Conservation (phyloP, 2,329 filamentous ascomycete species). For the Botrytis cinerea region DNA sequence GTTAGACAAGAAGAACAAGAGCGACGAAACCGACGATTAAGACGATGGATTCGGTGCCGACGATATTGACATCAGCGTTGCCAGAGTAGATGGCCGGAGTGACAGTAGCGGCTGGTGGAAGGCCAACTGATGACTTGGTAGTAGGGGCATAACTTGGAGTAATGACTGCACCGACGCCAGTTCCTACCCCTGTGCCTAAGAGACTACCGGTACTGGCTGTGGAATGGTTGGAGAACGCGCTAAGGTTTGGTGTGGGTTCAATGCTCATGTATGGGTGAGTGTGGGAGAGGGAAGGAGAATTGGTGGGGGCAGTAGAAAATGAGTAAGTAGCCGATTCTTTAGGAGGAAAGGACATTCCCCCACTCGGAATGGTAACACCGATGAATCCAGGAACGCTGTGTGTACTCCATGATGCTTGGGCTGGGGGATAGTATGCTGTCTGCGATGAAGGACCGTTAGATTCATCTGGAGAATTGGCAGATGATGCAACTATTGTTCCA, state of each 20-base stretch:
- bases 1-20: constrained; percentile 1
- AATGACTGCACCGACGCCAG: neutral
- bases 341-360: neutral
- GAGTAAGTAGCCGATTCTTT: neutral
- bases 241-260: neutral
- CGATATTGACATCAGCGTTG: neutral
- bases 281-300: neutral
- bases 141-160: neutral
- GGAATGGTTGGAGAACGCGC: neutral
- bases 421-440: neutral
- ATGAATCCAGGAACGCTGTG: neutral
- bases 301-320: no score
- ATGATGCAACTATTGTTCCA: neutral
- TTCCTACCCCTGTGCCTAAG: neutral
- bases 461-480: no score
- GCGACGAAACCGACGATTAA: neutral
- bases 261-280: constrained; percentile 1
- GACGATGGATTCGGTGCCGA: neutral
- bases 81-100: neutral
- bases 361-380: neutral
- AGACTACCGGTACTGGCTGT: neutral
- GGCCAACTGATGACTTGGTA: neutral
- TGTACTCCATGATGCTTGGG: neutral
- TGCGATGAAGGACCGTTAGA: neutral
- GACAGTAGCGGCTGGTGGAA: neutral